These are phyloP conservation scores for Penicillium sp. DNA, from an alignment of 2,329 filamentous ascomycete genomes.

Conservation along the genomic window DNA sequence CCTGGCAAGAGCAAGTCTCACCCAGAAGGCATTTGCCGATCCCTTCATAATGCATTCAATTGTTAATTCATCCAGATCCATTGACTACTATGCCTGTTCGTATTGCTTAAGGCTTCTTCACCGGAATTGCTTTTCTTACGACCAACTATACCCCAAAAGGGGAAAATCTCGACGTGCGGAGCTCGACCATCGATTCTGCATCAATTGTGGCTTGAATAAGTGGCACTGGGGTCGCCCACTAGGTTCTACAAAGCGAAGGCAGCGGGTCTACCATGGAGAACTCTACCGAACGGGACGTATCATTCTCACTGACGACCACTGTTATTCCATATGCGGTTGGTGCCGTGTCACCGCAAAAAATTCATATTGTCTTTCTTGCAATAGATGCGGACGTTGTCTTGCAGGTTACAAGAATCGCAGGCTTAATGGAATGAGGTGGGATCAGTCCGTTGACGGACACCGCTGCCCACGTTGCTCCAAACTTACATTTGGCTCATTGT, in stretches of 20 bases:
- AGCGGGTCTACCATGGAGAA: no score
- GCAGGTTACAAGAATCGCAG: no score
- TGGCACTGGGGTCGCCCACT: no score
- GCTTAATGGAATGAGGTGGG: no score
- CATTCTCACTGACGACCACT: background rate
- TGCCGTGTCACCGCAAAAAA: background rate
- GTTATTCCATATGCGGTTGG: background rate
- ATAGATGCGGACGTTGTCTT: no score
- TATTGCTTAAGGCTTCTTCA: background rate
- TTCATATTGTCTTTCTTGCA: no score
- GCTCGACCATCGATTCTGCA: background rate
- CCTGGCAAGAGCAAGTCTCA: background rate
- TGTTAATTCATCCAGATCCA: background rate
- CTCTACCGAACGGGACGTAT: background rate
- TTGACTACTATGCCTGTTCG: background rate
- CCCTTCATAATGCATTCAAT: no score
- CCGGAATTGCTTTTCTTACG: background rate
- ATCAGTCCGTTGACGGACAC: no score
- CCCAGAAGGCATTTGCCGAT: background rate
- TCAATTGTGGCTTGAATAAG: background rate
- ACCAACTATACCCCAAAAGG: background rate
- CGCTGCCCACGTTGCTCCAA: no score
- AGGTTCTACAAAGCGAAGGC: no score
- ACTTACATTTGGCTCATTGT: no score
- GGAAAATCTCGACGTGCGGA: background rate